Evolutionary conservation across 495 filamentous ascomycete genomes (phyloP).

Genomic region (Podospora sp.): DNA sequence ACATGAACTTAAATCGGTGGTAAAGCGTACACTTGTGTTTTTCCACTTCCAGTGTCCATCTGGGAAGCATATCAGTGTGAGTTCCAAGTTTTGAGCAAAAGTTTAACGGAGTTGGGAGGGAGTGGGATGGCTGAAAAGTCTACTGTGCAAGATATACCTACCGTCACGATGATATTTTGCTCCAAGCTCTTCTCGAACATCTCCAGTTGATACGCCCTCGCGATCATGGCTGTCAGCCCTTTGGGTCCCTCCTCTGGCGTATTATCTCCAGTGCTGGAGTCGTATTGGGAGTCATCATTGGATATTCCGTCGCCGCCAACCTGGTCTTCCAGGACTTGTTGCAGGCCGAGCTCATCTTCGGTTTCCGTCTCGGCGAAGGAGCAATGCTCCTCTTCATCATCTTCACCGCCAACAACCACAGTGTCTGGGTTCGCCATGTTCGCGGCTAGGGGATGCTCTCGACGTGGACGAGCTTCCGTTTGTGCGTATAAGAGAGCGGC

Average conservation of each 20-base stretch:
- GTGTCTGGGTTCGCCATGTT: background rate
- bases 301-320: too few relatives aligned
- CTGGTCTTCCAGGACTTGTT: background rate
- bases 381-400: background rate
- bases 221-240: slow-evolving; percentile 35
- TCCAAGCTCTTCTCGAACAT: slow-evolving; percentile 84
- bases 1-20: background rate
- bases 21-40: slow-evolving; percentile 80
- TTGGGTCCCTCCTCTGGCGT: slow-evolving; percentile 12
- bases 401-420: background rate
- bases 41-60: slow-evolving; percentile 95
- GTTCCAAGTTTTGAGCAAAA: background rate
- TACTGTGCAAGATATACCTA: slow-evolving; percentile 52
- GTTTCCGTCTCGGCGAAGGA: background rate
- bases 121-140: background rate
- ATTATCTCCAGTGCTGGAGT: slow-evolving; percentile 1
- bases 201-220: slow-evolving; percentile 83
- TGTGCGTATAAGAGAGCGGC: background rate
- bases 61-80: slow-evolving; percentile 32
- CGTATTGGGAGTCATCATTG: background rate
- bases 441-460: too few relatives aligned
- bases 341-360: background rate
- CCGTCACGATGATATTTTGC: slow-evolving; percentile 81
- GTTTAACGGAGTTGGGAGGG: slow-evolving; percentile 1
- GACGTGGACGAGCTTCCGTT: too few relatives aligned